Base-by-base conservation (phyloP, 2,329 filamentous ascomycete genomes). In the Xylaria sp. region DNA sequence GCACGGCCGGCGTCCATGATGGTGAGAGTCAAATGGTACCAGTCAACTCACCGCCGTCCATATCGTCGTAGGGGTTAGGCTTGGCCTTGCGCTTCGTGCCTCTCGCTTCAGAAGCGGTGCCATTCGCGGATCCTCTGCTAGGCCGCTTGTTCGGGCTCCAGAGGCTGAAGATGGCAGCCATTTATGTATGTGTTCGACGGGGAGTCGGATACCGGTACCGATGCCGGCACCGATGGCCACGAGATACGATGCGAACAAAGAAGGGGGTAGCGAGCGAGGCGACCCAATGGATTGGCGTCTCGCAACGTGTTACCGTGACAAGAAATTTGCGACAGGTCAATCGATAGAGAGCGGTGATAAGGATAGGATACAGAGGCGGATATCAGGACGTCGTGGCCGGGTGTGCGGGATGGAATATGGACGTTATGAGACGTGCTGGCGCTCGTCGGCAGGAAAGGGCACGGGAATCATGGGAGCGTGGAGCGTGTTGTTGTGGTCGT, bases 31-130 rank as follows among this genome's bases (percentile, higher is more conserved):
- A n/a, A n/a, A n/a, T n/a, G n/a, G n/a, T n/a, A n/a, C n/a, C 25
- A 40, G 15, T 31, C 11, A 35, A 65, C 65, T 63, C 60, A 73
- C 71, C 69, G 37, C 70, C 67, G 8, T 67, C 69, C 44, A 71
- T 61, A 2, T 67, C 65, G 13, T 71, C 70, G 46, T 73, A 72
- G 9, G 67, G 69, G n/a, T 72, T 71, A 4, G 49, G 38, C 51
- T 69, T 70, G 10, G 68, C 62, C 57, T 73, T 73, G 64, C 72
- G 66, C 67, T 74, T 74, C 5, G 54, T 63, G 25, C 70, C 68
- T 51, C 68, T 64, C 25, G 54, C 43, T 23, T 62, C 59, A 38
- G 65, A 47, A 46, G 44, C 53, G 4, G 37, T 19, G 31, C 64
- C 63, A 38, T 65, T 67, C 49, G 58, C 54, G 13, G 37, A 41